Base-by-base conservation (phyloP, 805 yeast species). In the Candida jianshihensis region DNA sequence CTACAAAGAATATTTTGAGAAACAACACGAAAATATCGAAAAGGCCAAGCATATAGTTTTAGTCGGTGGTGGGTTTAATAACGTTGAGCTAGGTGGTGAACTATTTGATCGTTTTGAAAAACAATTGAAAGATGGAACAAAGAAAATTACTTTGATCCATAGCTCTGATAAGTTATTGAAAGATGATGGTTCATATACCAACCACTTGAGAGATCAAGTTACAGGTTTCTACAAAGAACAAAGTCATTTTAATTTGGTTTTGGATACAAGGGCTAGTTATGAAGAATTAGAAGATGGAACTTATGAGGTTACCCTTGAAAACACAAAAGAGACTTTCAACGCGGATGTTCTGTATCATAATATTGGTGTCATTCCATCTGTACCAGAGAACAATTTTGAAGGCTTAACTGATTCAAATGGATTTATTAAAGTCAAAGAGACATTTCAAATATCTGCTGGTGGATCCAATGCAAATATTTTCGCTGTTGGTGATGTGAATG, bases 401-500 rank as follows among this genome's bases (percentile, higher is more conserved):
- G 26, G 13, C 10, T 24, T 12, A 24, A 12, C 26, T n/a, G n/a
- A n/a, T n/a, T 14, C 25, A 3, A 7, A 14, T 2, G 47, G 46
- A 1, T 42, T 37, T 17, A 31, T 47, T 4, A 33, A 19, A 17
- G 37, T 44, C 9, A n/a, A 37, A 6, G 41, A 39, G 5, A 19
- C 40, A 6, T 39, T 44, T 22, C 47, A 41, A 26, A 17, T 26
- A 19, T 5, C 7, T 12, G 5, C 26, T 9, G n/a, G 7, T 17
- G 10, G 6, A n/a, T 9, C 12, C 29, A 28, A 47, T 44, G 20
- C 10, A 8, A 48, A 51, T 29, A 45, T 59, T 13, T 60, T 59
- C 39, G 60, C 62, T 13, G 41, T 56, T 38, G 63, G 64, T 5
- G 63, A 59, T 39, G 49, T 51, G 8, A 42, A 39, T 16, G 45